phyloP scores from a whole-genome alignment of 2,329 filamentous ascomycete genomes.

The Talaromyces sp. region DNA sequence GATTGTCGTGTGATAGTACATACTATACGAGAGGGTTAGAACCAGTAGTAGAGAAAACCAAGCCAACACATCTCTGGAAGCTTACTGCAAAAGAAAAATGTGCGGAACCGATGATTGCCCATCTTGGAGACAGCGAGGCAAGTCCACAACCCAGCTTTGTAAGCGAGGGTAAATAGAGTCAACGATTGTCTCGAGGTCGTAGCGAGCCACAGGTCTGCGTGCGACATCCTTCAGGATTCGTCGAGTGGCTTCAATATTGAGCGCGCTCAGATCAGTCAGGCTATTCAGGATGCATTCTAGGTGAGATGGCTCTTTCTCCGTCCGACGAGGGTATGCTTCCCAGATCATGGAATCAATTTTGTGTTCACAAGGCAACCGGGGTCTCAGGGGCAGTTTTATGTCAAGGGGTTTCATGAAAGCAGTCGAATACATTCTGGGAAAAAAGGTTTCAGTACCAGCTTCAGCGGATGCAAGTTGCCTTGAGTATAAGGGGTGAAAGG shows the following conservation, averaged over 20 bases:
- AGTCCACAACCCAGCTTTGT: constrained; percentile 12
- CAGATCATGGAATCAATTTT: constrained; percentile 5
- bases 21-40: constrained; percentile 18
- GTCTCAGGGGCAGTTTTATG: constrained; percentile 5
- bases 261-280: constrained; percentile 6
- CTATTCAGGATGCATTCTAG: constrained; percentile 8
- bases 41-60: neutral
- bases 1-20: constrained; percentile 34
- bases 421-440: constrained; percentile 11
- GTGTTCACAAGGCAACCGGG: constrained; percentile 6
- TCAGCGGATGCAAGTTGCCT: neutral
- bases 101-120: constrained; percentile 14
- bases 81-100: constrained; percentile 20
- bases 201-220: constrained; percentile 3
- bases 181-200: constrained; percentile 11
- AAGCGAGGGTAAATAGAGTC: constrained; percentile 16
- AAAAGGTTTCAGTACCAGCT: constrained; percentile 6
- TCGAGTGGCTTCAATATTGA: constrained; percentile 6
- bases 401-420: constrained; percentile 12
- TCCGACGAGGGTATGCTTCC: constrained; percentile 9
- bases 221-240: constrained; percentile 6
- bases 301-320: constrained; percentile 7
- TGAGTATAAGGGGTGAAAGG: constrained; percentile 3
- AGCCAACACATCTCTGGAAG: neutral
- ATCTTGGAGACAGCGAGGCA: constrained; percentile 14